Evolutionary conservation across 1,284 basidiomycete genomes (phyloP).

Genomic region (Thelephora terrestris): DNA sequence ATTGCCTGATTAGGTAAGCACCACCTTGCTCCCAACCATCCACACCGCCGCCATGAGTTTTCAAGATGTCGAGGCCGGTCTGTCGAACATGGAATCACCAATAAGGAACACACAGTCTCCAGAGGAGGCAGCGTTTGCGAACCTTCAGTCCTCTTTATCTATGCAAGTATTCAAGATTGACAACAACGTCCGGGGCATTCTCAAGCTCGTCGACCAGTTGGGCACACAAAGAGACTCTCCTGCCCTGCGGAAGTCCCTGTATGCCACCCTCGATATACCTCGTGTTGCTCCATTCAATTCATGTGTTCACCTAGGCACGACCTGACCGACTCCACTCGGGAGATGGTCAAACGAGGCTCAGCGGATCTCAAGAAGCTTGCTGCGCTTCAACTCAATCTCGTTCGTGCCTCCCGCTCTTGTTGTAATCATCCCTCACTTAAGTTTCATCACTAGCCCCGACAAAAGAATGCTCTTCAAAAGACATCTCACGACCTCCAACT

Average conservation of each 20-base stretch:
- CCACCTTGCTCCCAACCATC: background rate
- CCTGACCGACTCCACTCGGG: constrained; percentile 87
- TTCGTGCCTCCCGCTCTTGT: constrained; percentile 23
- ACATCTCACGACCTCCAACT: constrained; percentile 88
- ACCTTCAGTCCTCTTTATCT: constrained; percentile 78
- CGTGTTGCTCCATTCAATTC: background rate
- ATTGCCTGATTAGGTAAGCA: too few species aligned
- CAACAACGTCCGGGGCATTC: constrained; percentile 90
- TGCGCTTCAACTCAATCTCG: constrained; percentile 52
- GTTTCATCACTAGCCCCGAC: constrained; percentile 40
- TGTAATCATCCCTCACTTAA: too few species aligned
- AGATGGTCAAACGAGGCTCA: constrained; percentile 89
- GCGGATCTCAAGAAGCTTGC: constrained; percentile 87
- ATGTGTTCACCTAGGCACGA: constrained; percentile 48
- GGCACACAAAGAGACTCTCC: constrained; percentile 74
- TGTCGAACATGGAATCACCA: constrained; percentile 28
- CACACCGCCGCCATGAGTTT: constrained; percentile 50
- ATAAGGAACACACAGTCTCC: constrained; percentile 36
- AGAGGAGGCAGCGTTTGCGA: constrained; percentile 67
- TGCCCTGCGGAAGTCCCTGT: constrained; percentile 71
- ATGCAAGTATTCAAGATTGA: constrained; percentile 99
- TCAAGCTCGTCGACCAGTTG: constrained; percentile 87
- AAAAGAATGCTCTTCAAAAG: constrained; percentile 77
- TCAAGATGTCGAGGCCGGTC: constrained; percentile 66
- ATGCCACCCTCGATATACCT: constrained; percentile 22